A percentile compares a stretch with the other conserved stretches of the same genome.
Evolutionary conservation across 2,329 filamentous ascomycete species (phyloP).

Genomic region (Gremmenia infestans): DNA sequence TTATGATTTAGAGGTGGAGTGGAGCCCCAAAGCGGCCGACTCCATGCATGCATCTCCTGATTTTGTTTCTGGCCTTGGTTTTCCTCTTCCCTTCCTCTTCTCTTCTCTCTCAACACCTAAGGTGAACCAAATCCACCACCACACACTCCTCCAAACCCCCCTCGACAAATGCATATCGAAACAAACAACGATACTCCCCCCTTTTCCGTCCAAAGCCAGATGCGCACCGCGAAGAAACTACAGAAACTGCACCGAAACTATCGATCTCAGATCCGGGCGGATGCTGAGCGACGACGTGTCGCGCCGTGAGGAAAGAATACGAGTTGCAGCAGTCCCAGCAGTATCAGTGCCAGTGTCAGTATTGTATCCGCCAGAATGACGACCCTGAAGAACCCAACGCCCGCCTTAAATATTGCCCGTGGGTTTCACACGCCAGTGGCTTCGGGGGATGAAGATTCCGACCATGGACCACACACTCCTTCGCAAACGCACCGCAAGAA

Average conservation of each 20-base stretch:
- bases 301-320: conserved; percentile 26
- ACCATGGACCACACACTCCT: conserved; percentile 38
- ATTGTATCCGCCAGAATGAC: not conserved
- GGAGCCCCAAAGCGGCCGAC: too few relatives aligned
- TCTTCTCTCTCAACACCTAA: conserved; percentile 19
- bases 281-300: conserved; percentile 32
- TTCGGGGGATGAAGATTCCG: conserved; percentile 52
- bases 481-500: conserved; percentile 29
- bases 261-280: conserved; percentile 30
- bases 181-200: conserved; percentile 17
- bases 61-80: not conserved
- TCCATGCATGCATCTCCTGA: not conserved
- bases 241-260: conserved; percentile 32
- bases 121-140: conserved; percentile 16
- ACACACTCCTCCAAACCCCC: not conserved
- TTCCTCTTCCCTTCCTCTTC: conserved; percentile 7
- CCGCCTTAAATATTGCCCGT: conserved; percentile 30
- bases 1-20: too few relatives aligned
- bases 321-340: not conserved
- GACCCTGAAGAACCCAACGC: conserved; percentile 13
- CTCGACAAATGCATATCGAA: conserved; percentile 33
- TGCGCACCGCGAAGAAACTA: conserved; percentile 29
- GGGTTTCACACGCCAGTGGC: conserved; percentile 32
- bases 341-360: not conserved
- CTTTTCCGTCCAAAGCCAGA: conserved; percentile 21